phyloP scores from a whole-genome alignment of 305 asterid species.

The Fraxinus paxiana region DNA sequence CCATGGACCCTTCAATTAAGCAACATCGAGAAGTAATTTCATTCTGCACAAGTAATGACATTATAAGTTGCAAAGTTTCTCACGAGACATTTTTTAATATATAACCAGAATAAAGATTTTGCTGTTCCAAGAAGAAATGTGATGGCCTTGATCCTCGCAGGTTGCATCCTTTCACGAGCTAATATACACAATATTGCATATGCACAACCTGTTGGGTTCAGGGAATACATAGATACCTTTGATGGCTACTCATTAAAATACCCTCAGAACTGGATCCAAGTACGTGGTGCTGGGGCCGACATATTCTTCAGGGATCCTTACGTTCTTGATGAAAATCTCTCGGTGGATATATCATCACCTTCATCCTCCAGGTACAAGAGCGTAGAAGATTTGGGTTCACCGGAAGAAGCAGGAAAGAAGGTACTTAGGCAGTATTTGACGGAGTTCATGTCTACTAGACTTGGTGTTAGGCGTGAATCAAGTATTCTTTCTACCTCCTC shows the following conservation, averaged over 20 bases:
- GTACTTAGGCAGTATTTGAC: slow-evolving; percentile 73
- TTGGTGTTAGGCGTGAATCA: slow-evolving; percentile 83
- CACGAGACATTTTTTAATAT: slow-evolving; percentile 45
- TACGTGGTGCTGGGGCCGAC: slow-evolving; percentile 95
- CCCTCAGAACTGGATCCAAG: slow-evolving; percentile 92
- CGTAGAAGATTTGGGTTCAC: slow-evolving; percentile 83
- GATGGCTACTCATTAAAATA: slow-evolving; percentile 81
- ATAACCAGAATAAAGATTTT: slow-evolving; percentile 90
- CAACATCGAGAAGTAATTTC: background rate
- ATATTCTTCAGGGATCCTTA: slow-evolving; percentile 90
- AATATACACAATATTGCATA: slow-evolving; percentile 33
- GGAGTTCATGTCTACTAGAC: slow-evolving; percentile 96
- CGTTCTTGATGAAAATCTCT: slow-evolving; percentile 83
- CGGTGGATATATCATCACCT: slow-evolving; percentile 83
- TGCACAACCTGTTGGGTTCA: slow-evolving; percentile 57
- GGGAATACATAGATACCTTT: slow-evolving; percentile 72
- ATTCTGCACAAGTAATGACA: background rate
- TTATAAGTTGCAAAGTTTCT: slow-evolving; percentile 35
- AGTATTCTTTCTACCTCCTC: slow-evolving; percentile 73
- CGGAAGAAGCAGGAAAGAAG: slow-evolving; percentile 78
- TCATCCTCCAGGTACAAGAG: slow-evolving; percentile 79
- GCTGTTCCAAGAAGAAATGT: slow-evolving; percentile 86
- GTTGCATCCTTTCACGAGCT: slow-evolving; percentile 43
- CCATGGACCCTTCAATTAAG: background rate
- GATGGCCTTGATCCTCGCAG: slow-evolving; percentile 56